phyloP scores from a whole-genome alignment of 345 rosid genomes.

The Camelina hispida region DNA sequence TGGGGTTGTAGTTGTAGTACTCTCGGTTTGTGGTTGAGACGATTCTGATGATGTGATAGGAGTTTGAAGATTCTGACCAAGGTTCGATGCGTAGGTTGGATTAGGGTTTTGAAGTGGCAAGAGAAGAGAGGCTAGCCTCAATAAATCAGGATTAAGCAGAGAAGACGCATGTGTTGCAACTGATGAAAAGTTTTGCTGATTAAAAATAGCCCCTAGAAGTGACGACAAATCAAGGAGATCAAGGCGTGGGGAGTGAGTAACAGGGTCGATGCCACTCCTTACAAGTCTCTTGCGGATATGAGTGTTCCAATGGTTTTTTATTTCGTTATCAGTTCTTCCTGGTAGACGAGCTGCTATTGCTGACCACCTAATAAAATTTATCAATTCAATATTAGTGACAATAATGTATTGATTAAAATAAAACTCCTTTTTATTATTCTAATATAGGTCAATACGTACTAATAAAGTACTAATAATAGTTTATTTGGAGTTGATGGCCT shows the following conservation, averaged over 20 bases:
- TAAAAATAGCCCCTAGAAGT: conserved; percentile 53
- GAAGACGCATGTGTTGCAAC: conserved; percentile 29
- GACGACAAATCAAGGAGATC: conserved; percentile 81
- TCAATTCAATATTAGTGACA: conserved; percentile 17
- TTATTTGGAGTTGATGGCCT: conserved; percentile 45
- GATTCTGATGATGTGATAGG: conserved; percentile 34
- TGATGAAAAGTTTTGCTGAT: conserved; percentile 57
- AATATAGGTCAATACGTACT: conserved; percentile 27
- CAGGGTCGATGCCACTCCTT: conserved; percentile 88
- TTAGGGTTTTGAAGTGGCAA: conserved; percentile 25
- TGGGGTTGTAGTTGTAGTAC: conserved; percentile 34
- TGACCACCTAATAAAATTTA: conserved; percentile 69
- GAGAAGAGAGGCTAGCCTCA: conserved; percentile 41
- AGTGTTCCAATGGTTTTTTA: conserved; percentile 97
- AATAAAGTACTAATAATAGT: conserved; percentile 10
- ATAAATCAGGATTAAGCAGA: conserved; percentile 37
- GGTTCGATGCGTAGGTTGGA: background rate
- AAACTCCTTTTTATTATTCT: background rate
- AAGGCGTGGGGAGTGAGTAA: conserved; percentile 85
- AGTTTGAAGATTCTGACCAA: conserved; percentile 34
- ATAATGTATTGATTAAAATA: background rate
- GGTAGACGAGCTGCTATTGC: conserved; percentile 98
- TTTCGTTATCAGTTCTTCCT: conserved; percentile 95
- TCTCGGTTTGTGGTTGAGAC: conserved; percentile 42
- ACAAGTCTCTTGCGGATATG: conserved; percentile 85